Base-by-base conservation (phyloP, 2,329 filamentous ascomycete genomes). In the Paracoccidioides brasiliensis region DNA sequence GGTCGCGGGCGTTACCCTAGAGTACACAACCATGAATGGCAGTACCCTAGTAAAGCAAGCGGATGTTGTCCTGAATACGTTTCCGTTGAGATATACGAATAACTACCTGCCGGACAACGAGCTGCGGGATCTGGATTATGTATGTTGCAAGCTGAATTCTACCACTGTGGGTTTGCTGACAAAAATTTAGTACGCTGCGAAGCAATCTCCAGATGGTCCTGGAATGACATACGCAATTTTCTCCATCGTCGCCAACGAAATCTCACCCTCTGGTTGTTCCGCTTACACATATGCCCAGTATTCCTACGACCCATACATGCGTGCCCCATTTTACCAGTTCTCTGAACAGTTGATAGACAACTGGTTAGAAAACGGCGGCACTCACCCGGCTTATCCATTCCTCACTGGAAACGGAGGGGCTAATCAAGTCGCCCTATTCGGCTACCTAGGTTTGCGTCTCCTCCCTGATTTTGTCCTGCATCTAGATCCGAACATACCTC, bases 181-280 rank as follows among this genome's bases (percentile, higher is more conserved):
- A 7, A 10, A 5, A 15, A 54, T 44, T 8, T 57, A 77, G 73
- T 86, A 87, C 62, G 83, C 84, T 4, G 80, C 80, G 46, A 83
- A 82, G 55, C 84, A 87, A 67, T 84, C 82, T 0, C 71, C 78
- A 1, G 77, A 85, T 60, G 84, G 84, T 0, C 84, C 84, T 0
- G 84, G 80, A 3, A 88, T 88, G 84, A 87, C 84, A 1, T 88
- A 84, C 67, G 81, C 81, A 8, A 80, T 85, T 8, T 86, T 85
- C 67, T 80, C 80, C 49, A 79, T 86, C 50, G 80, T 82, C 35
- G 83, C 84, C 12, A 85, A 83, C 56, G 75, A 80, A 50, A 74
- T 86, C 9, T 82, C 81, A 0, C 79, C 78, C 1, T 84, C 82
- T 2, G 84, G 84, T 2, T 87, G 84, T 66, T 80, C 83, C 1